A percentile compares a stretch with the other conserved stretches of the same genome.
These are phyloP conservation scores for Iris pallida DNA, from an alignment of 116 monocot genomes.

Conservation along the genomic window DNA sequence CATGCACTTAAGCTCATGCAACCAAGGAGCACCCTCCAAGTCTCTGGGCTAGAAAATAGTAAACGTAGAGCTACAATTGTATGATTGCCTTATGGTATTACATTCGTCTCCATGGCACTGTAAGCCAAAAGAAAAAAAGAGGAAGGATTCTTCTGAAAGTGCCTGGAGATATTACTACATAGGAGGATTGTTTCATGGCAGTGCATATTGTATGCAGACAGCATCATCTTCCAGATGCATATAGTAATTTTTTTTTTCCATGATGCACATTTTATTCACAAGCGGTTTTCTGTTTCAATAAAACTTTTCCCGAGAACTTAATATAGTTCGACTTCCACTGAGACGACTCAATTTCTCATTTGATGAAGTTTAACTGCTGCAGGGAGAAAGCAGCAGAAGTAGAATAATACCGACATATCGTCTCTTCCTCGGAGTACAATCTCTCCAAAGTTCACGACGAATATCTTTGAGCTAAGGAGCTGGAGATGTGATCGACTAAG, in stretches of 20 bases:
- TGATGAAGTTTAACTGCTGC: conserved; percentile 13
- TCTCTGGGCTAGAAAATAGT: no score
- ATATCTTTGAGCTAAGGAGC: not conserved
- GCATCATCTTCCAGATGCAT: not conserved
- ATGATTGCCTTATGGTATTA: no score
- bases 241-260: not conserved
- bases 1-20: no score
- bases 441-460: not conserved
- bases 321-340: not conserved
- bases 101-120: no score
- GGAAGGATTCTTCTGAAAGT: no score
- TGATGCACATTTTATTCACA: not conserved
- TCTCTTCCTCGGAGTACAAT: not conserved
- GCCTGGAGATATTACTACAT: no score
- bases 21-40: no score
- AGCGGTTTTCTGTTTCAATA: not conserved
- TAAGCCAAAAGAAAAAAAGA: no score
- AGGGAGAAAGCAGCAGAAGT: conserved; percentile 25
- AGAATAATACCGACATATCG: not conserved
- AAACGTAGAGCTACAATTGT: no score
- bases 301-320: not conserved
- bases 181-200: not conserved
- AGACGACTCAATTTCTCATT: not conserved
- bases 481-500: no score
- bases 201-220: not conserved